These are phyloP conservation scores for Prototheca stagnorum DNA, from an alignment of 163 green algal genomes.

Conservation along the genomic window DNA sequence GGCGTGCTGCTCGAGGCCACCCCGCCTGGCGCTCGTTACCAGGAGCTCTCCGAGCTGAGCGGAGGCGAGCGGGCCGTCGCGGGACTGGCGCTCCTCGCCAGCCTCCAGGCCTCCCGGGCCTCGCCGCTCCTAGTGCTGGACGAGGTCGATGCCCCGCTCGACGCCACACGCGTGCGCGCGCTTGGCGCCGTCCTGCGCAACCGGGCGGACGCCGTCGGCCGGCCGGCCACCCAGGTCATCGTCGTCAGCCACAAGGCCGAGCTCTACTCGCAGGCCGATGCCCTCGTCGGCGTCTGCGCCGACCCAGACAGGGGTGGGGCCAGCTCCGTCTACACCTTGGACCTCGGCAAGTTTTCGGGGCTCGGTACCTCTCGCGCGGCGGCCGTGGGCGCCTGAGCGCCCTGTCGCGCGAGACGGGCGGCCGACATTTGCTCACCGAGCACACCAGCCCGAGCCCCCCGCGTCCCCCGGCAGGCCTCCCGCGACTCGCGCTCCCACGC, in stretches of 20 bases:
- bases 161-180: conserved; percentile 82
- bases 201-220: conserved; percentile 31
- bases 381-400: no score
- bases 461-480: no score
- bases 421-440: no score
- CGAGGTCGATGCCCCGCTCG: conserved; percentile 86
- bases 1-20: conserved; percentile 93
- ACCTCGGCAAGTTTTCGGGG: no score
- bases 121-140: conserved; percentile 97
- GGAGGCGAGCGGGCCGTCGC: conserved; percentile 96
- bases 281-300: conserved; percentile 50
- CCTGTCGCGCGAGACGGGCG: no score
- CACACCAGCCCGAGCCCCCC: no score
- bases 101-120: conserved; percentile 79
- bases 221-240: conserved; percentile 34
- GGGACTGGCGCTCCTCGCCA: conserved; percentile 92
- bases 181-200: conserved; percentile 83
- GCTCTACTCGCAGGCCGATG: conserved; percentile 80
- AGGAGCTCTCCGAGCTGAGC: conserved; percentile 86
- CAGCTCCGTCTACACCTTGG: conserved; percentile 29
- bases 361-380: no score
- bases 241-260: conserved; percentile 78
- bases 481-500: no score
- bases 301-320: conserved; percentile 24
- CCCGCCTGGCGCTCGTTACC: conserved; percentile 60